Evolutionary conservation across 2,329 filamentous ascomycete species (phyloP).

Genomic region (Alternaria arbusti): DNA sequence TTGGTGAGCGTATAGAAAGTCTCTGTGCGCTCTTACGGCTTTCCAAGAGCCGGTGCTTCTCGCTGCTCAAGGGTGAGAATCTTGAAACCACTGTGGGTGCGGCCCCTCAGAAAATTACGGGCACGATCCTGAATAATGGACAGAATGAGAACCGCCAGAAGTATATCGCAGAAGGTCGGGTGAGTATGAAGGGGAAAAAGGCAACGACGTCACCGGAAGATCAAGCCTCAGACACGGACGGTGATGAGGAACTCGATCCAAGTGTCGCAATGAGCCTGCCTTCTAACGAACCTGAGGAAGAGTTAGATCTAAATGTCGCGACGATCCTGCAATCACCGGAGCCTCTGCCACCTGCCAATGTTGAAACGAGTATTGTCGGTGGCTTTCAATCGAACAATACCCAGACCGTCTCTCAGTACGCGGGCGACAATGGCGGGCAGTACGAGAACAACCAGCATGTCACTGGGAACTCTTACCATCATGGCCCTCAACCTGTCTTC

Average conservation of each 20-base stretch:
- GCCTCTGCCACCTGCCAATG: neutral
- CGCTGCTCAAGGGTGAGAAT: conserved; percentile 17
- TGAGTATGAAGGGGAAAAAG: neutral
- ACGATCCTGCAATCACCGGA: neutral
- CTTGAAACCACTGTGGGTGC: conserved; percentile 2
- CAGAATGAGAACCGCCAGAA: neutral
- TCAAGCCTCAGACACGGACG: neutral
- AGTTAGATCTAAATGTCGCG: neutral
- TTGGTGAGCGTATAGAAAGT: conserved; percentile 13
- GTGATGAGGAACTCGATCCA: neutral
- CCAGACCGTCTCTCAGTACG: neutral
- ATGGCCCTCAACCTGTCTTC: neutral
- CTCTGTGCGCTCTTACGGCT: conserved; percentile 7
- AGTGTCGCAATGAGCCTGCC: neutral
- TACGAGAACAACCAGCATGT: neutral
- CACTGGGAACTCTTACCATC: neutral
- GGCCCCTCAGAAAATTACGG: neutral
- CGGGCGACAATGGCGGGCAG: neutral
- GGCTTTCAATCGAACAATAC: neutral
- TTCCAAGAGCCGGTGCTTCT: conserved; percentile 14
- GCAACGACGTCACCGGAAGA: neutral
- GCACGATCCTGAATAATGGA: neutral
- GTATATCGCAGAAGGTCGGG: neutral
- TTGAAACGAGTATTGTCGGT: neutral
- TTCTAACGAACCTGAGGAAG: neutral